Evolutionary conservation across 192 early-diverging fungal genomes (phyloP).

Genomic region (Pilobolus umbonatus): DNA sequence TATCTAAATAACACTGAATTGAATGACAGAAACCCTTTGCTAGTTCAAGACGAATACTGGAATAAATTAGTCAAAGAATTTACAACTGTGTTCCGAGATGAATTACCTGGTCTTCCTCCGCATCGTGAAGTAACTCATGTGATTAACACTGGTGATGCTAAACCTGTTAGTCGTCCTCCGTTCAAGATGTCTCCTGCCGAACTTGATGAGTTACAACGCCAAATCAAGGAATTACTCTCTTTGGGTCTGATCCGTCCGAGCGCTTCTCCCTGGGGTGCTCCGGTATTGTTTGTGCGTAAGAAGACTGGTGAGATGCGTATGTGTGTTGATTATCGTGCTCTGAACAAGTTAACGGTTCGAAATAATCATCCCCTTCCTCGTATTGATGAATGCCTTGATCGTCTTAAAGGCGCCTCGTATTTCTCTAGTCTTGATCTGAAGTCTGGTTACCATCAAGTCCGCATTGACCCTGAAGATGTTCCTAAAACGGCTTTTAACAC

Average conservation of each 20-base stretch:
- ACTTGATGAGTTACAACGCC: constrained; percentile 7
- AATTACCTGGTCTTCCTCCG: constrained; percentile 22
- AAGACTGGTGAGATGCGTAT: constrained; percentile 43
- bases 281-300: constrained; percentile 30
- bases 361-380: constrained; percentile 39
- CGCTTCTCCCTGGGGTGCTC: constrained; percentile 16
- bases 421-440: constrained; percentile 27
- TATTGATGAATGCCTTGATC: constrained; percentile 43
- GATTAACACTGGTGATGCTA: constrained; percentile 23
- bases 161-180: constrained; percentile 15
- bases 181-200: constrained; percentile 20
- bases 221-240: constrained; percentile 8
- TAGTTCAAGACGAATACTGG: neutral
- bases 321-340: constrained; percentile 47
- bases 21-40: neutral
- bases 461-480: constrained; percentile 19
- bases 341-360: constrained; percentile 40
- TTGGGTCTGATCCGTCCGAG: constrained; percentile 5
- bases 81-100: constrained; percentile 17
- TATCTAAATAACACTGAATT: neutral
- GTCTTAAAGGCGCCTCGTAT: constrained; percentile 15
- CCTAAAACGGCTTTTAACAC: constrained; percentile 39
- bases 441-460: constrained; percentile 30
- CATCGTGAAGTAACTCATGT: constrained; percentile 15
- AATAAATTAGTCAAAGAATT: constrained; percentile 5